Conservation (phyloP, 805 yeast species). For the Hanseniaspora nectarophila region DNA sequence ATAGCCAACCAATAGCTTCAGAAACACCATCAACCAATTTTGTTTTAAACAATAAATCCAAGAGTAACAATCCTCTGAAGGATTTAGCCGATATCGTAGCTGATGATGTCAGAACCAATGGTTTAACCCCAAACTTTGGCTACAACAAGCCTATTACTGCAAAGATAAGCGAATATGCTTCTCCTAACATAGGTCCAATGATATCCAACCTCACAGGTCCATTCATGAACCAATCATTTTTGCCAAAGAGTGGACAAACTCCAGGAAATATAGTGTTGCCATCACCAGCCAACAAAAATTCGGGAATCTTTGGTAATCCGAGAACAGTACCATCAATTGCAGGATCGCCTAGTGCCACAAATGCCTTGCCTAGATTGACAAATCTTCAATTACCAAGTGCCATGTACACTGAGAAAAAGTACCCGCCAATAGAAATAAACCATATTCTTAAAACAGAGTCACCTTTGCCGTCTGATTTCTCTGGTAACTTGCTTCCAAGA, state of each 20-base stretch:
- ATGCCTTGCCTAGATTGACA: neutral
- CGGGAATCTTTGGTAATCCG: neutral
- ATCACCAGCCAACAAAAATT: neutral
- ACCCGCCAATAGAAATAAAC: slow-evolving; percentile 7
- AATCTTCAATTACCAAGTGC: neutral
- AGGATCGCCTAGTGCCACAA: neutral
- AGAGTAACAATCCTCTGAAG: neutral
- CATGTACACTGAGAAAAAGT: neutral
- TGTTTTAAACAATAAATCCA: neutral
- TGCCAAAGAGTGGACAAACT: neutral
- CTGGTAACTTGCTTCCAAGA: neutral
- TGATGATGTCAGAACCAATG: slow-evolving; percentile 1
- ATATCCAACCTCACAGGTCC: neutral
- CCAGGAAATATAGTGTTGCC: neutral
- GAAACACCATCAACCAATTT: neutral
- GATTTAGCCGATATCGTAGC: slow-evolving; percentile 4
- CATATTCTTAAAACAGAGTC: neutral
- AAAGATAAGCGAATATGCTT: neutral
- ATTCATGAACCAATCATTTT: neutral
- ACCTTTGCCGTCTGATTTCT: neutral
- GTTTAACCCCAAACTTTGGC: neutral
- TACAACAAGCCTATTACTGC: neutral
- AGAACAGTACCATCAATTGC: neutral
- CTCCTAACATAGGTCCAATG: neutral
- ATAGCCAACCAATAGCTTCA: neutral